Percentiles rank a stretch among this genome's conserved stretches.
Evolutionary conservation across 2,329 filamentous ascomycete genomes (phyloP).

Genomic region (Clarireedia sp.): DNA sequence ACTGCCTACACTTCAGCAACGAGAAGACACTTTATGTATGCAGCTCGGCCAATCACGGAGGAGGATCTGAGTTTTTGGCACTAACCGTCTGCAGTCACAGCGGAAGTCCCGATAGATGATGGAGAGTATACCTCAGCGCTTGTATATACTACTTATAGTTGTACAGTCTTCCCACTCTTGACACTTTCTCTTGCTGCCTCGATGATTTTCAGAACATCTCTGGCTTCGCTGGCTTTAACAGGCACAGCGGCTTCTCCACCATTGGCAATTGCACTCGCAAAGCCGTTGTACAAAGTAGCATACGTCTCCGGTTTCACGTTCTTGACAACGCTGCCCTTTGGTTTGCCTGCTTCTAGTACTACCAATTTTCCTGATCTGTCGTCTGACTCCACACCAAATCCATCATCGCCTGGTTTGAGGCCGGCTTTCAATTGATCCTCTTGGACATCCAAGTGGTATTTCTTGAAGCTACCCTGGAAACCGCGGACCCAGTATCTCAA

Average conservation of each 20-base stretch:
- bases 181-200: constrained; percentile 49
- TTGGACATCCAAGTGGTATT: constrained; percentile 62
- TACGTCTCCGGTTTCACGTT: constrained; percentile 62
- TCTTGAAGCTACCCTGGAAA: constrained; percentile 66
- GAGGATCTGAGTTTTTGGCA: no score
- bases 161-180: constrained; percentile 33
- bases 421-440: constrained; percentile 66
- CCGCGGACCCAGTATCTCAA: constrained; percentile 72
- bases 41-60: no score
- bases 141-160: no score
- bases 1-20: no score
- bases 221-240: constrained; percentile 44
- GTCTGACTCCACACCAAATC: constrained; percentile 57
- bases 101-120: no score
- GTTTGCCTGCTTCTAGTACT: constrained; percentile 41
- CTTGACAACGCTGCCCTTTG: constrained; percentile 40
- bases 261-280: constrained; percentile 42
- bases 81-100: no score
- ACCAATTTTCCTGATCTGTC: constrained; percentile 52
- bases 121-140: no score
- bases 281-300: constrained; percentile 53
- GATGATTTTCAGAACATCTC: constrained; percentile 46
- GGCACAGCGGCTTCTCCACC: constrained; percentile 43
- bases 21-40: no score
- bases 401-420: constrained; percentile 49